A percentile compares a stretch with the other conserved stretches of the same genome.
Evolutionary conservation across 441 rosid genomes (phyloP).

Genomic region (Arabidopsis lyrata): DNA sequence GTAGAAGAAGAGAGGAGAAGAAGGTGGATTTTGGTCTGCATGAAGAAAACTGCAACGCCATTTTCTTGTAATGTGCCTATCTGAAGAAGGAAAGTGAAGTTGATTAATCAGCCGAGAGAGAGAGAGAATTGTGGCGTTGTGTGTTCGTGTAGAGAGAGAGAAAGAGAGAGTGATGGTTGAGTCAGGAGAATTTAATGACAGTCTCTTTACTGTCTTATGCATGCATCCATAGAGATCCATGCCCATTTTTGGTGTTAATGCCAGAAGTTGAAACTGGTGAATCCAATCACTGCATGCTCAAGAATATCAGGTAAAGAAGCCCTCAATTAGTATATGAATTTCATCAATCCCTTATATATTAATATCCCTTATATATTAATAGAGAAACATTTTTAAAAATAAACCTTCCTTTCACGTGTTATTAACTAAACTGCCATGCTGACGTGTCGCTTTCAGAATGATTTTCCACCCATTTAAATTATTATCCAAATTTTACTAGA

Average conservation of each 20-base stretch:
- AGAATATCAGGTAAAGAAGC: neutral
- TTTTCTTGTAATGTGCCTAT: too few species aligned
- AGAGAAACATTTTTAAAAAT: too few species aligned
- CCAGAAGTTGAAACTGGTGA: constrained; percentile 14
- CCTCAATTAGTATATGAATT: neutral
- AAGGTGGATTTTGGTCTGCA: constrained; percentile 47
- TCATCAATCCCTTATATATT: too few species aligned
- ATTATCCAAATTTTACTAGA: too few species aligned
- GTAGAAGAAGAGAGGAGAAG: constrained; percentile 25
- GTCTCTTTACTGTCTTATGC: constrained; percentile 24
- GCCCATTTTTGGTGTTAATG: constrained; percentile 33
- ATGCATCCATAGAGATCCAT: too few species aligned
- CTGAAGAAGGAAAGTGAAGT: too few species aligned
- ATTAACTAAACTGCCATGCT: too few species aligned
- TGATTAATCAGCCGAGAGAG: too few species aligned
- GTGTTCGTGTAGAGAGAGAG: constrained; percentile 39
- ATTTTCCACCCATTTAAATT: too few species aligned
- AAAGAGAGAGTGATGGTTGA: constrained; percentile 27
- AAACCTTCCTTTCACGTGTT: too few species aligned
- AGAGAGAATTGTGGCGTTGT: constrained; percentile 32
- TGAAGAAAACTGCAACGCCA: constrained; percentile 21
- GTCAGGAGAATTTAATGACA: constrained; percentile 44
- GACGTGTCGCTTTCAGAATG: too few species aligned
- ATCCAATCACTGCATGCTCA: neutral
- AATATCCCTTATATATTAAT: too few species aligned